Percentiles rank a stretch among this genome's conserved stretches.
Conservation (phyloP, 495 filamentous ascomycete genomes). For the Lentithecium fluviatile region DNA sequence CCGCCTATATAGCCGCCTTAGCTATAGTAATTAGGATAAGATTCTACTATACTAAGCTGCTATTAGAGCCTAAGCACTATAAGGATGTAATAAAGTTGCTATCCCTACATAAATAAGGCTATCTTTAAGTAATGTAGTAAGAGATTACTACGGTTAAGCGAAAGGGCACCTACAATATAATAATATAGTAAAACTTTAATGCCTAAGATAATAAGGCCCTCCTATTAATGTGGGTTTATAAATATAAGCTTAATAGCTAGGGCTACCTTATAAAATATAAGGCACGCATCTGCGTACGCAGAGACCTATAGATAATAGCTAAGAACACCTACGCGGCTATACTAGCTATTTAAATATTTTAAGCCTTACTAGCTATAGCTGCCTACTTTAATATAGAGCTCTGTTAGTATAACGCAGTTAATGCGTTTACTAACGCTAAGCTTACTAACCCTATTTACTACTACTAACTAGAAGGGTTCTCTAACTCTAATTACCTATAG, state of each 20-base stretch:
- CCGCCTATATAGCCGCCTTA: too few species aligned
- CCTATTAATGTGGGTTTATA: neutral
- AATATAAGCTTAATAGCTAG: neutral
- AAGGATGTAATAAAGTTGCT: too few species aligned
- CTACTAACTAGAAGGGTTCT: constrained; percentile 9
- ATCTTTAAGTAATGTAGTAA: too few species aligned
- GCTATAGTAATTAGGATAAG: too few species aligned
- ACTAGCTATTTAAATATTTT: constrained; percentile 11
- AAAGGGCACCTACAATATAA: too few species aligned
- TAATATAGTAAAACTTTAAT: neutral
- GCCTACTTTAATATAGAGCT: constrained; percentile 8
- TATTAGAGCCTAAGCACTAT: too few species aligned
- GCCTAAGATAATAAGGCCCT: neutral
- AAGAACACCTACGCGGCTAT: constrained; percentile 23
- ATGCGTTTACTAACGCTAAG: constrained; percentile 14
- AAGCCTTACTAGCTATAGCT: constrained; percentile 12
- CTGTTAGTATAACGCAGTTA: constrained; percentile 14
- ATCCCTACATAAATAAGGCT: too few species aligned
- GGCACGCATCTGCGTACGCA: neutral
- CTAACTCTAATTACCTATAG: neutral
- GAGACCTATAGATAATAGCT: constrained; percentile 10
- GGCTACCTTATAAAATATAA: neutral
- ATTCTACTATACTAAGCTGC: too few species aligned
- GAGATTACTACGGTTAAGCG: too few species aligned
- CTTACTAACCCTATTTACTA: constrained; percentile 1